Evolutionary conservation across 2,329 filamentous ascomycete genomes (phyloP).

Genomic region (Talaromyces sp.): DNA sequence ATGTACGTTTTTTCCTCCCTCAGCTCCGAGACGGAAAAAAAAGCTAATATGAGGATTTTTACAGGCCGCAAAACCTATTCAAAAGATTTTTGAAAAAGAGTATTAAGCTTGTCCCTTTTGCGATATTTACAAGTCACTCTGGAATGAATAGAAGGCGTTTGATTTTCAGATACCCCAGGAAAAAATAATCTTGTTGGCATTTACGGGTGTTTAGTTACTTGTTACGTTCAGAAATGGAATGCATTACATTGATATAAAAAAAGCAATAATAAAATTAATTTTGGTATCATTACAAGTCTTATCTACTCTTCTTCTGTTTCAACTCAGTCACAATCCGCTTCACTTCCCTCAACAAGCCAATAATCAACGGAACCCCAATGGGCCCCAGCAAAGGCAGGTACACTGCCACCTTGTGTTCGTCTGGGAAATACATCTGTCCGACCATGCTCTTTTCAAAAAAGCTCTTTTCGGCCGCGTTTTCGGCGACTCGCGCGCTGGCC

Average conservation of each 20-base stretch:
- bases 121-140: neutral
- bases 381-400: conserved; percentile 89
- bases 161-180: conserved; percentile 3
- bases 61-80: conserved; percentile 81
- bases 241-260: neutral
- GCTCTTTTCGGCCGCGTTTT: conserved; percentile 82
- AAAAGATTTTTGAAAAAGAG: conserved; percentile 77
- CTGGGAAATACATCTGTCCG: conserved; percentile 95
- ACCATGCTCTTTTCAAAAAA: conserved; percentile 99
- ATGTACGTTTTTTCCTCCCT: conserved; percentile 46
- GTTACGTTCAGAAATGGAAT: neutral
- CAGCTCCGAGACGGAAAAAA: neutral
- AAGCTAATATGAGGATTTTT: conserved; percentile 12
- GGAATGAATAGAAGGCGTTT: neutral
- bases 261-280: neutral
- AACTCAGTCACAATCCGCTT: conserved; percentile 46
- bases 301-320: conserved; percentile 22
- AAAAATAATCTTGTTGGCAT: neutral
- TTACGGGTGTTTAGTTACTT: neutral
- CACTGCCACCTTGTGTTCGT: conserved; percentile 96
- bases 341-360: conserved; percentile 78
- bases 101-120: conserved; percentile 25
- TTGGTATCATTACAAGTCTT: conserved; percentile 1
- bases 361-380: conserved; percentile 80
- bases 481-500: conserved; percentile 75